Base-by-base conservation (phyloP, 2,329 filamentous ascomycete genomes). In the Botrytis galanthina region DNA sequence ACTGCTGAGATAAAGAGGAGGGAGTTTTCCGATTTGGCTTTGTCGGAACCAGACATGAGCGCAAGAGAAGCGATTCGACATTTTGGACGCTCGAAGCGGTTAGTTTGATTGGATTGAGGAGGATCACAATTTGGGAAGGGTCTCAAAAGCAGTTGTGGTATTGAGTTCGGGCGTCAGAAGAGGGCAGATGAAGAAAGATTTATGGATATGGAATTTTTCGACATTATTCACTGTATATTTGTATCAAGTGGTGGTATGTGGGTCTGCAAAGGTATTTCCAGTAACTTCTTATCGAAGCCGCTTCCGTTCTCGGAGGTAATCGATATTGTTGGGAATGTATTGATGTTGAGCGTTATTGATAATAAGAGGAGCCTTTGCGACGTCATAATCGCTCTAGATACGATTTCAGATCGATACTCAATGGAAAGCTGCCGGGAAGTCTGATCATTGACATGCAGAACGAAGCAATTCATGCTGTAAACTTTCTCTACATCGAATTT, bases 1-100 rank as follows among this genome's bases (percentile, higher is more conserved):
- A 37, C 66, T 57, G 66, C 66, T 57, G 48, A 69, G 66, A 42
- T 69, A 69, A 16, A 69, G 66, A 26, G 66, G 66, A 7, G 66
- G 48, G 1, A 69, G 66, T 8, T 69, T 18, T 57, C 66, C 66
- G 5, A 69, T 42, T 32, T 69, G 66, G 48, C 37, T 57, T 26
- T 42, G 66, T 22, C 29, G 66, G 35, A 69, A 22, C 48, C 48
- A 69, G 10, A 39, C 10, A 10, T 69, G 66, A 10, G 35, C 35
- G 66, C 66, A 69, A 42, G 66, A 26, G 10, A 51, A 44, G 10
- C 26, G n/a, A 4, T 37, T 4, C 2, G 48, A 57, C 48, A 69
- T 69, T 29, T 69, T 69, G 18, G n/a, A 44, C 42, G 7, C 16
- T 68, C 26, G 10, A 16, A 57, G 18, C 26, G 2, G 37, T 10